These are phyloP conservation scores for Mycena haematopus DNA, from an alignment of 768 basidiomycete genomes.

Conservation along the genomic window DNA sequence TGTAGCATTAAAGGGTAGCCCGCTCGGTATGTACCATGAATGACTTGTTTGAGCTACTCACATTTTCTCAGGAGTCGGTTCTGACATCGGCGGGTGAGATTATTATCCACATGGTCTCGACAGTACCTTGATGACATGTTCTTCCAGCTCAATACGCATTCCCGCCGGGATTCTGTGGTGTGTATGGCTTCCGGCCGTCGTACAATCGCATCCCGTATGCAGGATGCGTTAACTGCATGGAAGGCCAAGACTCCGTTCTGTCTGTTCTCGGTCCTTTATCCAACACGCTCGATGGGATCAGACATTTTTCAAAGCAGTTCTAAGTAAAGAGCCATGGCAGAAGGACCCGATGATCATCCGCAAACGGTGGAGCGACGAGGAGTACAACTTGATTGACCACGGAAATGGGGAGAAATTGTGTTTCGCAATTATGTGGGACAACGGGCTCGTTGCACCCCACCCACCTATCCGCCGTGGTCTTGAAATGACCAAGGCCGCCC, in stretches of 20 bases:
- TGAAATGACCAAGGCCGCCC: conserved; percentile 58
- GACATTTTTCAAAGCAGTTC: conserved; percentile 67
- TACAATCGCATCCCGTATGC: conserved; percentile 73
- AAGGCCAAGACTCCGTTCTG: conserved; percentile 73
- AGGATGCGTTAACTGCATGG: conserved; percentile 65
- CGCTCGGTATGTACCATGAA: conserved; percentile 40
- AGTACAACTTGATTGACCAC: conserved; percentile 64
- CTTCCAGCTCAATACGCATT: conserved; percentile 70
- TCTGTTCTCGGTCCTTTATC: conserved; percentile 81
- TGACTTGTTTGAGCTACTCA: conserved; percentile 17
- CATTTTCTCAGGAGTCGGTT: conserved; percentile 61
- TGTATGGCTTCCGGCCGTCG: conserved; percentile 77
- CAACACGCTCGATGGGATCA: conserved; percentile 64
- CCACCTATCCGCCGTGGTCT: conserved; percentile 71
- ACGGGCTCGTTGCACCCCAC: conserved; percentile 62
- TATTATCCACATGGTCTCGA: background rate
- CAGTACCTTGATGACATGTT: background rate
- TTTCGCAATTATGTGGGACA: conserved; percentile 71
- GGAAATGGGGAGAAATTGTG: conserved; percentile 56
- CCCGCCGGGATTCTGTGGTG: conserved; percentile 70
- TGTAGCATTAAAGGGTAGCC: conserved; percentile 51
- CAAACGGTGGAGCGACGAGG: conserved; percentile 66
- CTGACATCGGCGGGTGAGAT: conserved; percentile 78
- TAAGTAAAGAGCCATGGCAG: conserved; percentile 67
- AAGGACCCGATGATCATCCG: conserved; percentile 64